A percentile compares a stretch with the other conserved stretches of the same genome.
Conservation (phyloP, 2,329 filamentous ascomycete genomes). For the Nemania sp. region DNA sequence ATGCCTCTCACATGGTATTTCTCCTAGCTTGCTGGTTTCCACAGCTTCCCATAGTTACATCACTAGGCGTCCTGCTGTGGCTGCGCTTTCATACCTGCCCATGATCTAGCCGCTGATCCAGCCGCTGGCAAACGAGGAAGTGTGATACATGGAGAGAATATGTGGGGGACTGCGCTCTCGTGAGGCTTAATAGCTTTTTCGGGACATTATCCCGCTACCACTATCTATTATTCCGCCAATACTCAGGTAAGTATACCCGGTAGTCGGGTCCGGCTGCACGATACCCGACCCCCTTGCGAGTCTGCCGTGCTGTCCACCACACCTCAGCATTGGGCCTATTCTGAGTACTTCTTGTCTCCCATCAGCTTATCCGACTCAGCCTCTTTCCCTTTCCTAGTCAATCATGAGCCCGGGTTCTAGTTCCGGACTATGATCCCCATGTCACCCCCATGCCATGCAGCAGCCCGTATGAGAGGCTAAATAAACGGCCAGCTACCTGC, state of each 20-base stretch:
- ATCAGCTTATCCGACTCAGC: not conserved
- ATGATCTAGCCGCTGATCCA: not conserved
- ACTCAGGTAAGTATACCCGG: slow-evolving; percentile 17
- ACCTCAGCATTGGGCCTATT: slow-evolving; percentile 6
- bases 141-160: not conserved
- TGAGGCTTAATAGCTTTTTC: not conserved
- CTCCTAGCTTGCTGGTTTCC: not conserved
- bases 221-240: slow-evolving; percentile 1
- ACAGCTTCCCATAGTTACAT: slow-evolving; percentile 5
- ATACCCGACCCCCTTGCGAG: slow-evolving; percentile 3
- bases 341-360: not conserved
- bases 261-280: slow-evolving; percentile 17
- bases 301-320: slow-evolving; percentile 6
- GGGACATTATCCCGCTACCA: not conserved
- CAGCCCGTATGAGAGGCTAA: slow-evolving; percentile 4
- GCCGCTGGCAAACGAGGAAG: not conserved
- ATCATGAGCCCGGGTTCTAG: slow-evolving; percentile 1
- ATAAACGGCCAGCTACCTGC: slow-evolving; percentile 6
- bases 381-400: not conserved
- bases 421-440: not conserved
- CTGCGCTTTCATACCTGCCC: not conserved
- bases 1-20: slow-evolving; percentile 2
- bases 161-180: not conserved
- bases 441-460: slow-evolving; percentile 7
- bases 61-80: not conserved